These are phyloP conservation scores for Aspergillus sclerotiicarbonarius DNA, from an alignment of 495 filamentous ascomycete species.

Conservation along the genomic window DNA sequence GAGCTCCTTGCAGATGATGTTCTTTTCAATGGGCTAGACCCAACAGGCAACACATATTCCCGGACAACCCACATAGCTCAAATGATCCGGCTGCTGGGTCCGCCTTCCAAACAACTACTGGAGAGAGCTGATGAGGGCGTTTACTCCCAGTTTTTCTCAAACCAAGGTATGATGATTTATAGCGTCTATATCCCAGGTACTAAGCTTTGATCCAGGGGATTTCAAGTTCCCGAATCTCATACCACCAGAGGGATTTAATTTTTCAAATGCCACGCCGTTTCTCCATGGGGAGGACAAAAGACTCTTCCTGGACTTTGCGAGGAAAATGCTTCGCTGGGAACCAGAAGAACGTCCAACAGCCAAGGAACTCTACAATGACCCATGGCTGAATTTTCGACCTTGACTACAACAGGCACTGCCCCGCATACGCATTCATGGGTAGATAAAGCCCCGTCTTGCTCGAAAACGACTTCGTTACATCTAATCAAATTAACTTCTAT, in stretches of 20 bases:
- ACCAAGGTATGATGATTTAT: constrained; percentile 16
- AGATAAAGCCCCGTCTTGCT: no score
- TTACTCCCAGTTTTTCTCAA: constrained; percentile 19
- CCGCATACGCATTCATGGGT: no score
- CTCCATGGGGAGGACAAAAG: constrained; percentile 28
- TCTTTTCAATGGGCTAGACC: constrained; percentile 28
- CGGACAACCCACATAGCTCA: constrained; percentile 31
- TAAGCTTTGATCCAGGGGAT: constrained; percentile 17
- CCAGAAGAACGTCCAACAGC: constrained; percentile 32
- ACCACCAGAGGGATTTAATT: constrained; percentile 21
- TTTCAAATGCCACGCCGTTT: constrained; percentile 19
- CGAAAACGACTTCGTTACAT: no score
- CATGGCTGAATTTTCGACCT: constrained; percentile 14
- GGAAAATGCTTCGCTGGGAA: constrained; percentile 31
- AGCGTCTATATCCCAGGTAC: constrained; percentile 1
- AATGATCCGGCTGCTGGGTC: constrained; percentile 37
- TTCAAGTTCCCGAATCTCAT: constrained; percentile 19
- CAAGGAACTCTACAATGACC: constrained; percentile 26
- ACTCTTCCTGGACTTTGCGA: constrained; percentile 29
- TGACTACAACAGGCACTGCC: neutral
- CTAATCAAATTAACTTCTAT: no score
- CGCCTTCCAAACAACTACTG: constrained; percentile 10
- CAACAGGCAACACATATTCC: constrained; percentile 23
- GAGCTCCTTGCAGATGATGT: constrained; percentile 25
- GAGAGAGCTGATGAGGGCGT: constrained; percentile 20